Conservation (phyloP, 140 eudicot genomes). For the Cichorium intybus region DNA sequence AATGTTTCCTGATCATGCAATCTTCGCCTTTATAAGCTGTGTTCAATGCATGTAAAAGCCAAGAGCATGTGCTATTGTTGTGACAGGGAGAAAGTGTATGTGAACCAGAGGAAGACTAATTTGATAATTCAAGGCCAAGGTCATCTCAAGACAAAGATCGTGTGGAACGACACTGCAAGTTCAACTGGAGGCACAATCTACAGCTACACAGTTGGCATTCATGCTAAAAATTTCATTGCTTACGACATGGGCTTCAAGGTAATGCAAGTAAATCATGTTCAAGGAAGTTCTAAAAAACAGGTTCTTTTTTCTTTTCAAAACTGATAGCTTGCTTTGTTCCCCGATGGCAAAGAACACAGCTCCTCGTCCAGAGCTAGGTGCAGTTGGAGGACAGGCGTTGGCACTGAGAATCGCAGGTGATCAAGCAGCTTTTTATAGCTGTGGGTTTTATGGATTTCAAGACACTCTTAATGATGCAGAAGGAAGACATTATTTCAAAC, state of each 20-base stretch:
- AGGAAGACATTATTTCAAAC: constrained; percentile 75
- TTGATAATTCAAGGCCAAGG: constrained; percentile 81
- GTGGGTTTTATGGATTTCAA: constrained; percentile 74
- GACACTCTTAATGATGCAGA: constrained; percentile 69
- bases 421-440: constrained; percentile 64
- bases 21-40: constrained; percentile 1
- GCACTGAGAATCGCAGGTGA: constrained; percentile 66
- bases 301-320: neutral
- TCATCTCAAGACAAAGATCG: constrained; percentile 45
- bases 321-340: constrained; percentile 3
- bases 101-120: constrained; percentile 52
- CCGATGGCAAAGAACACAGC: constrained; percentile 56
- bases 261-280: constrained; percentile 5
- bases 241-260: constrained; percentile 79
- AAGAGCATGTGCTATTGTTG: constrained; percentile 12
- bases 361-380: constrained; percentile 36
- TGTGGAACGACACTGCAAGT: constrained; percentile 77
- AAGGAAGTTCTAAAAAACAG: neutral
- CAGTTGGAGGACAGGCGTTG: constrained; percentile 56
- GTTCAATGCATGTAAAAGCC: neutral
- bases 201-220: constrained; percentile 59
- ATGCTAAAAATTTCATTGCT: constrained; percentile 56
- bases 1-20: constrained; percentile 6
- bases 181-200: constrained; percentile 55
- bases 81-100: constrained; percentile 75